Evolutionary conservation across 371 early-diverging fungal species (phyloP).

Genomic region (Mucor mucedo): DNA sequence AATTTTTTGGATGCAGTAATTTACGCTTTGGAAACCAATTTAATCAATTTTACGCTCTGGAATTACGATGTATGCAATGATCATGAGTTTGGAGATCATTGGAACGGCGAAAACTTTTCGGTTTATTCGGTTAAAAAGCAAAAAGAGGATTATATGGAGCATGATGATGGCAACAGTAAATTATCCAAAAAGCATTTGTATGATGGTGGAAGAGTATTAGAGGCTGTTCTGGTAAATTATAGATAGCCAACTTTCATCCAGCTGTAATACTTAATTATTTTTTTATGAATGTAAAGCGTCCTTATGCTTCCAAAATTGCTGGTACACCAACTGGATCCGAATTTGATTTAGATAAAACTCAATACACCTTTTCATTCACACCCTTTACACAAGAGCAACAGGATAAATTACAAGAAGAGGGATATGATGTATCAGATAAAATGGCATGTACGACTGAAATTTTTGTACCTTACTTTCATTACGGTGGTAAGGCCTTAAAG

Average conservation of each 20-base stretch:
- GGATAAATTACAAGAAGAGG: background rate
- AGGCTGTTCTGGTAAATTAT: slow-evolving; percentile 69
- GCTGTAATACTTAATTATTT: background rate
- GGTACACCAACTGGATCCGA: slow-evolving; percentile 67
- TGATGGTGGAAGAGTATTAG: slow-evolving; percentile 79
- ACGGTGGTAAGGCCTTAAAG: slow-evolving; percentile 46
- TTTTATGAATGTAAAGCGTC: slow-evolving; percentile 51
- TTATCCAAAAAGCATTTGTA: slow-evolving; percentile 53
- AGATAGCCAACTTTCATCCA: background rate
- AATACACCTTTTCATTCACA: slow-evolving; percentile 63
- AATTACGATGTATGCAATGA: slow-evolving; percentile 84
- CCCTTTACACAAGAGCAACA: slow-evolving; percentile 20
- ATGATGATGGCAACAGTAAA: slow-evolving; percentile 35
- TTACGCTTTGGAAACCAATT: slow-evolving; percentile 72
- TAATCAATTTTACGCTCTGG: slow-evolving; percentile 85
- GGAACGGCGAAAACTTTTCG: slow-evolving; percentile 92
- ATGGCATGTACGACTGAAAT: slow-evolving; percentile 61
- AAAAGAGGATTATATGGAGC: slow-evolving; percentile 15
- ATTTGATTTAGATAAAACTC: slow-evolving; percentile 63
- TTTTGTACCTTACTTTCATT: slow-evolving; percentile 78
- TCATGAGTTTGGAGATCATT: slow-evolving; percentile 80
- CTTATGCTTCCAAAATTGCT: slow-evolving; percentile 81
- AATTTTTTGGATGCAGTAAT: slow-evolving; percentile 79
- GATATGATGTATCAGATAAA: slow-evolving; percentile 15
- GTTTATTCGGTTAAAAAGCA: slow-evolving; percentile 61